These are phyloP conservation scores for Euphorbia lathyris DNA, from an alignment of 345 rosid genomes.

Conservation along the genomic window DNA sequence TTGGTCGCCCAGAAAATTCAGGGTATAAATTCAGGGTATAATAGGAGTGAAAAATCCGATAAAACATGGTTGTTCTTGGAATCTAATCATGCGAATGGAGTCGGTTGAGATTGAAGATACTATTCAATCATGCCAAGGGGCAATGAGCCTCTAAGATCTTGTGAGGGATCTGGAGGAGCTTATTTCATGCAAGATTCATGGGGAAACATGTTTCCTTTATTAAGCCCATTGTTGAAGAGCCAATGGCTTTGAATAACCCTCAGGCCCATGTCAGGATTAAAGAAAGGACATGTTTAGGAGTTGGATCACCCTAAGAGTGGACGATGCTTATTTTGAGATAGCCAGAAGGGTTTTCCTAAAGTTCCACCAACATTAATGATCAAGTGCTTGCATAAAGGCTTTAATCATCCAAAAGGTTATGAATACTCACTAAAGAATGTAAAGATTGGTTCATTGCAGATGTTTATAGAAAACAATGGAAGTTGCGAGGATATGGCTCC, in stretches of 20 bases:
- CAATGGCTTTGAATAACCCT: slow-evolving; percentile 83
- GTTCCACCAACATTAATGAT: slow-evolving; percentile 85
- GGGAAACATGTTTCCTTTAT: slow-evolving; percentile 68
- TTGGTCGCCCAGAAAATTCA: too few relatives aligned
- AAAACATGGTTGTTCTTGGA: too few relatives aligned
- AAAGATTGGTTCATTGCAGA: slow-evolving; percentile 83
- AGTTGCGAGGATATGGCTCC: slow-evolving; percentile 94
- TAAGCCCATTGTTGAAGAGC: slow-evolving; percentile 88
- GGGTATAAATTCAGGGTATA: too few relatives aligned
- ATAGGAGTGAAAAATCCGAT: too few relatives aligned
- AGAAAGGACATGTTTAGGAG: slow-evolving; percentile 83
- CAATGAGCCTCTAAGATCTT: slow-evolving; percentile 55
- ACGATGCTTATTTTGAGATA: slow-evolving; percentile 28
- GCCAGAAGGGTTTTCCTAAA: slow-evolving; percentile 63
- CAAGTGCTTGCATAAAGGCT: slow-evolving; percentile 68
- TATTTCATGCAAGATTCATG: slow-evolving; percentile 74
- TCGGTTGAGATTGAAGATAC: too few relatives aligned
- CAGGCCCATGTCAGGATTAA: slow-evolving; percentile 70
- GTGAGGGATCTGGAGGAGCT: slow-evolving; percentile 86
- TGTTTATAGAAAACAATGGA: slow-evolving; percentile 66
- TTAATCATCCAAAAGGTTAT: slow-evolving; percentile 64
- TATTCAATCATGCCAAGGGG: too few relatives aligned
- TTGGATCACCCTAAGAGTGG: slow-evolving; percentile 67
- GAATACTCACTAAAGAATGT: slow-evolving; percentile 33
- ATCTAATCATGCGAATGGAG: too few relatives aligned